Evolutionary conservation across 2,329 filamentous ascomycete species (phyloP), one percentile per base, ranked within the genome.

Genomic region (Epichloe coenophiala): DNA sequence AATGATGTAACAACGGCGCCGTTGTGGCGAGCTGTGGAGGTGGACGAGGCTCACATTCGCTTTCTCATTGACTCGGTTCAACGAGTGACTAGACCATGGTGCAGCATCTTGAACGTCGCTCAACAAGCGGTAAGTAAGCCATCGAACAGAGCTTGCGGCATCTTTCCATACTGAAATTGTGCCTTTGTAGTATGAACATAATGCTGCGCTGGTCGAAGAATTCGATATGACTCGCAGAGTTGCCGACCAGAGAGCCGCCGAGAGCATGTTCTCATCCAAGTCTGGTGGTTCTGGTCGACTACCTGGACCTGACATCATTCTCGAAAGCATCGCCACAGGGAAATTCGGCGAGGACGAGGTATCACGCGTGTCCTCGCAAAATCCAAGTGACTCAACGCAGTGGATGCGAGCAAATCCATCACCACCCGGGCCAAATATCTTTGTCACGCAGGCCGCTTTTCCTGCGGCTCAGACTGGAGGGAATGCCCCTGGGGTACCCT

Each of bases 1-100:
- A 59, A 58, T 2, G 60, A 64, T 3, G 59, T 63, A 21, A 68
- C 65, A 15, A 69, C 67, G 1, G 67, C 65, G 7, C 67, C 68
- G 5, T 56, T 67, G 2, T 66, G 65, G 61, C 58, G 62, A 33
- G 58, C 61, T 21, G 61, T 62, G 6, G 54, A 59, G 2, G 61
- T 63, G 3, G 61, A 63, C 48, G 65, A 68, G 27, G 51, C 56
- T 2, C 59, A 64, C 21, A 59, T 70, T 15, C 58, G 61, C 4
- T 55, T 54, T 3, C 55, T 69, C 19, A 63, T 70, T 33, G 55
- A 63, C 42, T 61, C 59, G 13, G 61, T 68, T 6, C 57, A 70
- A 51, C 59, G 57, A 36, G 58, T 68, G 7, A 63, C 63, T 13
- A 59, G 65, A 39, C 62, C 65, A 2, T 65, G 66, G 60, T 59